Percentiles rank a stretch among this genome's conserved stretches.
phyloP scores from a whole-genome alignment of 352 stramenopile genomes.

The Phytopythium kandeliae region DNA sequence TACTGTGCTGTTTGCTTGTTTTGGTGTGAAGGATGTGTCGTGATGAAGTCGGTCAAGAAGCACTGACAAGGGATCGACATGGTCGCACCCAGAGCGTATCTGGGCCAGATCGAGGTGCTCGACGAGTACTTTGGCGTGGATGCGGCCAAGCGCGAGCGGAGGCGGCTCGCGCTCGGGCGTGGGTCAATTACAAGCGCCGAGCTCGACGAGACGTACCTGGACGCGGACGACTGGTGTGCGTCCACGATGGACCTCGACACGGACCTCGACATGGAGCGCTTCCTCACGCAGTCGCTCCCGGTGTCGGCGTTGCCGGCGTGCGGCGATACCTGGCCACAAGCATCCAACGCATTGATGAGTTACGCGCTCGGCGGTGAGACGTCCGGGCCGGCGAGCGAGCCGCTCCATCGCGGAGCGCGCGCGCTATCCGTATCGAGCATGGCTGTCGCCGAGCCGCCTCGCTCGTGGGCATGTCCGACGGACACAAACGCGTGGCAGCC shows the following conservation, averaged over 20 bases:
- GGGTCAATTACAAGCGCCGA: not conserved
- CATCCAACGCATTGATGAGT: not conserved
- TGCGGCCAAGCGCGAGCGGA: not conserved
- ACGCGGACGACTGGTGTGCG: conserved; percentile 4
- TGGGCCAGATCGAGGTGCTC: conserved; percentile 41
- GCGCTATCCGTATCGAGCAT: conserved; percentile 3
- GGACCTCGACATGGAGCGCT: conserved; percentile 9
- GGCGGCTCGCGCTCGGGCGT: not conserved
- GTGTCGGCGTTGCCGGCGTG: not conserved
- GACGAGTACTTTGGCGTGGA: conserved; percentile 51
- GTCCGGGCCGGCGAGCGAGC: not conserved
- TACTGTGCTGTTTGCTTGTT: not conserved
- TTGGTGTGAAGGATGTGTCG: no score
- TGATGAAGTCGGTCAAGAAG: no score
- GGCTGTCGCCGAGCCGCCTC: not conserved
- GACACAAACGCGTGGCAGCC: conserved; percentile 2
- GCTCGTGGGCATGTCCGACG: not conserved
- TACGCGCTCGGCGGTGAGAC: not conserved
- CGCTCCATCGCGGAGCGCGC: not conserved
- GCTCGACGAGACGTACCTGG: not conserved
- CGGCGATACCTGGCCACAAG: conserved; percentile 1
- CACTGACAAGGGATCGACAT: not conserved
- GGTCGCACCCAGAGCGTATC: conserved; percentile 19
- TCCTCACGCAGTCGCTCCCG: conserved; percentile 7
- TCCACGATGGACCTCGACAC: conserved; percentile 9